Conservation (phyloP, 257 asterid genomes). For the Solanum etuberosum region DNA sequence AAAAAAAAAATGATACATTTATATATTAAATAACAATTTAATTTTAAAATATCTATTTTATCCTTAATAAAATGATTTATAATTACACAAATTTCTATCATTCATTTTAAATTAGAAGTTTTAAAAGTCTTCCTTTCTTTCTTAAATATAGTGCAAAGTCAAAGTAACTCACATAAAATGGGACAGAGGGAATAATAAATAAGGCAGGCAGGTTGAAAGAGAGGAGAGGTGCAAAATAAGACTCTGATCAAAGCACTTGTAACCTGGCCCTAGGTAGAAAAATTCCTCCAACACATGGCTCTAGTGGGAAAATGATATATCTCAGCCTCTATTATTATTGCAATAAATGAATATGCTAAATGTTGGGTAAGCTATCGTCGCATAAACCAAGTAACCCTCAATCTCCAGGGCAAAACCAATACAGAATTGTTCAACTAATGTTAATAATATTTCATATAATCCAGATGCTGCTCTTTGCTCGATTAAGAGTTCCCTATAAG, state of each 20-base stretch:
- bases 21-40: too few species aligned
- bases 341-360: neutral
- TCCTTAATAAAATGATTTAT: too few species aligned
- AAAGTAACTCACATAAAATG: too few species aligned
- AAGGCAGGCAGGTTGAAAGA: too few species aligned
- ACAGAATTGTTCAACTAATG: neutral
- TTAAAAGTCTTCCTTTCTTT: too few species aligned
- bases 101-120: too few species aligned
- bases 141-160: too few species aligned
- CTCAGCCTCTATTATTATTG: neutral
- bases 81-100: too few species aligned
- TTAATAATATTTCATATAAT: neutral
- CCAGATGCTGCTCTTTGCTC: neutral
- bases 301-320: neutral
- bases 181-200: too few species aligned
- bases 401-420: neutral
- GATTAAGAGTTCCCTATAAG: neutral
- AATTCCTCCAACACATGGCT: neutral
- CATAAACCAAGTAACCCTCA: neutral
- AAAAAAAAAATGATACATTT: too few species aligned
- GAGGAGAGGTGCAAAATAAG: too few species aligned
- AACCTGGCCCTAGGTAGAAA: neutral
- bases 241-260: neutral
- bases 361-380: neutral
- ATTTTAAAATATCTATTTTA: too few species aligned